Evolutionary conservation across 2,329 filamentous ascomycete genomes (phyloP), one percentile per base, ranked within the genome.

Genomic region (Neonectria magnoliae): DNA sequence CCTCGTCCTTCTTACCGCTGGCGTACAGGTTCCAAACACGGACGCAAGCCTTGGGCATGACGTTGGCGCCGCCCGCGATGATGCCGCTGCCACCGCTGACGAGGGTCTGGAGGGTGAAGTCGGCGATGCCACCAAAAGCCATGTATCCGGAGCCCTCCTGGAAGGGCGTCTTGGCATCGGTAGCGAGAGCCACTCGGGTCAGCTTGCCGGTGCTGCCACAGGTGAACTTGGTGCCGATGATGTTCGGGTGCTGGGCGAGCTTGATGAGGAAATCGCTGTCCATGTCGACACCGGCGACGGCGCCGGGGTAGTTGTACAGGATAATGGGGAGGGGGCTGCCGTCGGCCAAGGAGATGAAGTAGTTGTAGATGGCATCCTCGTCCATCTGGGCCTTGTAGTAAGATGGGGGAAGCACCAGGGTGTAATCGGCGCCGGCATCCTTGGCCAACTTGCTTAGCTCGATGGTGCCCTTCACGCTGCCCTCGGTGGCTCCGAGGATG

Each of bases 151-250:
- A 87, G 36, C 87, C 88, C 66, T 85, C 81, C 8, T 80, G 76
- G 64, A 77, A 81, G 11, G 91, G 88, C 0, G 90, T 93, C 78
- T 89, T 88, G 62, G 93, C 92, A 72, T 91, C 82, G 52, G 90
- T 88, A 50, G 89, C 92, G 14, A 86, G 80, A 7, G 93, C 93
- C 5, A 97, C 92, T 33, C 93, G 90, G 13, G 93, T 95, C 69
- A 97, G 86, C 82, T 97, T 97, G 68, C 93, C 93, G 1, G 93
- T 96, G 83, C 93, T 96, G 69, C 92, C 93, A 77, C 93, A 97
- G 44, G 93, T 97, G 84, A 97, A 97, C 80, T 97, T 97, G 60
- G 93, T 94, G 67, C 93, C 93, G 67, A 94, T 83, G 74, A 97
- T 93, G 81, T 97, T 97, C 69, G 90, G 88, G 81, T 97, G 93